Conservation (phyloP, 2,329 filamentous ascomycete genomes). For the Ustulina deusta region DNA sequence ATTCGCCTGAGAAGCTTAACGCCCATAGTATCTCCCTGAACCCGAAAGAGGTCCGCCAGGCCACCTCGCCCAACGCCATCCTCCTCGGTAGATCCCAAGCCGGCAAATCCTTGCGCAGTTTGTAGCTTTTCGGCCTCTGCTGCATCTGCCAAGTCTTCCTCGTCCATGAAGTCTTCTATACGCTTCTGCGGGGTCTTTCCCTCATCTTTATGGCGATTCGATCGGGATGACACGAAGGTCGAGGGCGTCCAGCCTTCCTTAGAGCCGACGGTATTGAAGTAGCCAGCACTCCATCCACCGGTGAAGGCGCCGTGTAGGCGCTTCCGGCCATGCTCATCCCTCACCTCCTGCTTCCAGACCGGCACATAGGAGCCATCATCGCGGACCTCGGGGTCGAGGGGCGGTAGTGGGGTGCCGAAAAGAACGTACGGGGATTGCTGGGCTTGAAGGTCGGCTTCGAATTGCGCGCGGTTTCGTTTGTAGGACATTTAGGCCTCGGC, state of each 20-base stretch:
- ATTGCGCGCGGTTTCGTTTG: conserved; percentile 83
- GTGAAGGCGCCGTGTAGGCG: conserved; percentile 96
- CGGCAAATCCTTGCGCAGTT: conserved; percentile 79
- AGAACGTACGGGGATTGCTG: conserved; percentile 79
- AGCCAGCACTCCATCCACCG: conserved; percentile 95
- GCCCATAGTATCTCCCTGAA: conserved; percentile 85
- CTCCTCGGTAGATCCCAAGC: conserved; percentile 75
- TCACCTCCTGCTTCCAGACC: conserved; percentile 98
- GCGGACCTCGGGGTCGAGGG: conserved; percentile 78
- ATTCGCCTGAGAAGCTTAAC: conserved; percentile 86
- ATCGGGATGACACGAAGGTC: conserved; percentile 89
- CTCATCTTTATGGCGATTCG: conserved; percentile 75
- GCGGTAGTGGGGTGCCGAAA: conserved; percentile 87
- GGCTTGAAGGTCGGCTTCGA: conserved; percentile 78
- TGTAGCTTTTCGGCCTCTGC: conserved; percentile 81
- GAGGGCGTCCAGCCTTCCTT: conserved; percentile 98
- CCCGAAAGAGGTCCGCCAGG: conserved; percentile 78
- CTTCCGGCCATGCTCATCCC: conserved; percentile 90
- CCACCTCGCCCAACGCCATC: conserved; percentile 63
- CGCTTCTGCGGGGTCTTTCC: conserved; percentile 64
- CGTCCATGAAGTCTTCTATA: conserved; percentile 96
- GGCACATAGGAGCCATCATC: conserved; percentile 95
- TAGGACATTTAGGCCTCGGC: conserved; percentile 68
- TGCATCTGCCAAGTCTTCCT: conserved; percentile 90
- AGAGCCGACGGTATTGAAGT: conserved; percentile 97